Percentiles rank a stretch among this genome's conserved stretches.
Evolutionary conservation across 768 basidiomycete genomes (phyloP).

Genomic region (Zangia roseola): DNA sequence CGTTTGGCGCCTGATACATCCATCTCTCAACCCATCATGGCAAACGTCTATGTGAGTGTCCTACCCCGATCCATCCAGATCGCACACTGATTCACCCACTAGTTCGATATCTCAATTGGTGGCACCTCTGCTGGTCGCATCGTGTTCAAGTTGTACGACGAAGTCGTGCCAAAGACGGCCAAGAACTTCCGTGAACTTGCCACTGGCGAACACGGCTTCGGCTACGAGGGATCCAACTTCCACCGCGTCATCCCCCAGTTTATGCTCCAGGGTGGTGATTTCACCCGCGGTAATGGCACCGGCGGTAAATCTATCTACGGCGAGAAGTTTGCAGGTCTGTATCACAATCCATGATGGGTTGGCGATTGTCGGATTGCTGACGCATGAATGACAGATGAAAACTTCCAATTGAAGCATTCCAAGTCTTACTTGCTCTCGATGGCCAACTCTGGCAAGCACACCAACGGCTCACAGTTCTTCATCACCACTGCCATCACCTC

Average conservation of each 20-base stretch:
- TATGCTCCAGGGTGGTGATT: slow-evolving; percentile 93
- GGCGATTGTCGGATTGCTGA: no score
- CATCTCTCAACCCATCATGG: slow-evolving; percentile 16
- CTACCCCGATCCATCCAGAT: no score
- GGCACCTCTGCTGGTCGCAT: slow-evolving; percentile 49
- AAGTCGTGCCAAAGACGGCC: slow-evolving; percentile 70
- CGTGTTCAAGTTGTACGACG: slow-evolving; percentile 84
- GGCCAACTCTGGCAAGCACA: slow-evolving; percentile 81
- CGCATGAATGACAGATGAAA: no score
- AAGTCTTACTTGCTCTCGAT: slow-evolving; percentile 69
- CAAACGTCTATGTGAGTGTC: slow-evolving; percentile 20
- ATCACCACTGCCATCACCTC: slow-evolving; percentile 76
- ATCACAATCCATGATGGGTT: slow-evolving; percentile 17
- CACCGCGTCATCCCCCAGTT: slow-evolving; percentile 84
- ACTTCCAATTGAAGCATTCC: slow-evolving; percentile 74
- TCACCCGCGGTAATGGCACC: slow-evolving; percentile 65
- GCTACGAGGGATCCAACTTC: slow-evolving; percentile 68
- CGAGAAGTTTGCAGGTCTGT: slow-evolving; percentile 58
- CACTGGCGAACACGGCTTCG: slow-evolving; percentile 68
- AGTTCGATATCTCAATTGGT: slow-evolving; percentile 67
- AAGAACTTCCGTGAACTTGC: slow-evolving; percentile 88
- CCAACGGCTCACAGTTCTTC: slow-evolving; percentile 92
- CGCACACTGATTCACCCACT: slow-evolving; percentile 27
- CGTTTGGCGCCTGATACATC: background rate
- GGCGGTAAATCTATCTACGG: slow-evolving; percentile 84